phyloP scores from a whole-genome alignment of 306 rosid species.

The Casuarina cunninghamiana region DNA sequence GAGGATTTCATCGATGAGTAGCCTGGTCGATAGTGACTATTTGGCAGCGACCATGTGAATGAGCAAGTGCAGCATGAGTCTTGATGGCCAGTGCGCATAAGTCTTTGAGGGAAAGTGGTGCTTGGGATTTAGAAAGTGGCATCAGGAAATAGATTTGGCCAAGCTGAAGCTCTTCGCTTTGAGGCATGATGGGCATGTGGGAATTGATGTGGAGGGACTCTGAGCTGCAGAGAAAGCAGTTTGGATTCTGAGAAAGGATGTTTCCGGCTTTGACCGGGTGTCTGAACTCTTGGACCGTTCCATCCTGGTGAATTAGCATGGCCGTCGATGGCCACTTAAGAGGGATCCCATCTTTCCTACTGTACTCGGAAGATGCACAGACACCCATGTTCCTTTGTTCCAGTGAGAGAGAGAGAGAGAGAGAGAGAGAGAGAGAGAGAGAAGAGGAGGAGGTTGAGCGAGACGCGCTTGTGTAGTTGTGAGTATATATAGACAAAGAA shows the following conservation, averaged over 20 bases:
- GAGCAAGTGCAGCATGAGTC: conserved; percentile 57
- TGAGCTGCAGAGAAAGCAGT: conserved; percentile 50
- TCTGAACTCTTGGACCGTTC: conserved; percentile 51
- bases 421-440: conserved; percentile 7
- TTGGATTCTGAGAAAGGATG: conserved; percentile 54
- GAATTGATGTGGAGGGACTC: conserved; percentile 55
- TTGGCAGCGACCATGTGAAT: background rate
- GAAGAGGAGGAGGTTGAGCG: background rate
- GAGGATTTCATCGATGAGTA: background rate
- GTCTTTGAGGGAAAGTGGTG: conserved; percentile 49
- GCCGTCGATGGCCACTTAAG: conserved; percentile 28
- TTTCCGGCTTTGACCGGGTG: conserved; percentile 45
- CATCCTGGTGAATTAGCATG: conserved; percentile 52
- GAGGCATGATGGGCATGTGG: conserved; percentile 23
- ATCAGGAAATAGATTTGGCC: conserved; percentile 57
- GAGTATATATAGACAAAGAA: conserved; percentile 15
- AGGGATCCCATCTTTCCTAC: conserved; percentile 21
- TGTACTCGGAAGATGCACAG: conserved; percentile 47
- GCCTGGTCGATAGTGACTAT: no score
- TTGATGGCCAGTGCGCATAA: conserved; percentile 53
- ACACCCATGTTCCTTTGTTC: conserved; percentile 41
- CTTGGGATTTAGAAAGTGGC: conserved; percentile 36
- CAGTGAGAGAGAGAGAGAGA: conserved; percentile 8
- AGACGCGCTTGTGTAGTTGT: background rate
- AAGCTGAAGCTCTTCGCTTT: conserved; percentile 50